Percentiles rank a stretch among this genome's conserved stretches.
Conservation (phyloP, 768 basidiomycete species). For the Xerocomus potaroensis region DNA sequence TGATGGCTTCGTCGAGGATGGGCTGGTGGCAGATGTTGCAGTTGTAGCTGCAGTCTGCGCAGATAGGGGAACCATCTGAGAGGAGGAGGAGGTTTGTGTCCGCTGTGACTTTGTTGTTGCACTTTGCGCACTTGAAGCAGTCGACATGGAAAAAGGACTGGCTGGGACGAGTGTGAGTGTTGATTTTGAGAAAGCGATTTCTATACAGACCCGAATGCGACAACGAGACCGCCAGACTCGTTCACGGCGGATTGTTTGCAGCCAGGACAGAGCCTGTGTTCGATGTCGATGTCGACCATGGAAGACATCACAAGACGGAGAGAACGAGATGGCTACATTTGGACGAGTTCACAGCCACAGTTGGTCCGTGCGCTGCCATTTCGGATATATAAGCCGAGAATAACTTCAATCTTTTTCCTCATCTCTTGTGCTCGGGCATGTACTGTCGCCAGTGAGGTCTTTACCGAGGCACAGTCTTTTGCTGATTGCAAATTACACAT, state of each 20-base stretch:
- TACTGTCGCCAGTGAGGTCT: slow-evolving; percentile 95
- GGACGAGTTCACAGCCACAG: slow-evolving; percentile 4
- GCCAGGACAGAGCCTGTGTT: slow-evolving; percentile 72
- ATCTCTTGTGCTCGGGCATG: slow-evolving; percentile 96
- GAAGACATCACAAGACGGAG: neutral
- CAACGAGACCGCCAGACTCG: slow-evolving; percentile 82
- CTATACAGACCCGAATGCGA: slow-evolving; percentile 89
- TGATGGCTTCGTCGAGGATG: slow-evolving; percentile 98
- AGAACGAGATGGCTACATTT: too few relatives aligned
- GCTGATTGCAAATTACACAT: slow-evolving; percentile 98
- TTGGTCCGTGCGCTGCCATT: slow-evolving; percentile 16
- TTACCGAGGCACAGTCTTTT: slow-evolving; percentile 94
- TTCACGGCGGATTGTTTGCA: slow-evolving; percentile 78
- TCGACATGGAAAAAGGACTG: slow-evolving; percentile 93
- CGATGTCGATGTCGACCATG: slow-evolving; percentile 23
- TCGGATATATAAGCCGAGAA: slow-evolving; percentile 3
- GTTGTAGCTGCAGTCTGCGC: slow-evolving; percentile 88
- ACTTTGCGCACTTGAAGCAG: slow-evolving; percentile 98
- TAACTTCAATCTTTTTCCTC: slow-evolving; percentile 26
- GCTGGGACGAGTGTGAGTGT: slow-evolving; percentile 37
- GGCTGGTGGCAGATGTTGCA: slow-evolving; percentile 93
- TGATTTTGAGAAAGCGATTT: neutral
- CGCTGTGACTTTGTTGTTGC: slow-evolving; percentile 85
- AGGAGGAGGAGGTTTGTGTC: slow-evolving; percentile 96
- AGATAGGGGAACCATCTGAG: slow-evolving; percentile 97